A percentile compares a stretch with the other conserved stretches of the same genome.
phyloP scores from a whole-genome alignment of 257 asterid species.

The Nicotiana otophora region DNA sequence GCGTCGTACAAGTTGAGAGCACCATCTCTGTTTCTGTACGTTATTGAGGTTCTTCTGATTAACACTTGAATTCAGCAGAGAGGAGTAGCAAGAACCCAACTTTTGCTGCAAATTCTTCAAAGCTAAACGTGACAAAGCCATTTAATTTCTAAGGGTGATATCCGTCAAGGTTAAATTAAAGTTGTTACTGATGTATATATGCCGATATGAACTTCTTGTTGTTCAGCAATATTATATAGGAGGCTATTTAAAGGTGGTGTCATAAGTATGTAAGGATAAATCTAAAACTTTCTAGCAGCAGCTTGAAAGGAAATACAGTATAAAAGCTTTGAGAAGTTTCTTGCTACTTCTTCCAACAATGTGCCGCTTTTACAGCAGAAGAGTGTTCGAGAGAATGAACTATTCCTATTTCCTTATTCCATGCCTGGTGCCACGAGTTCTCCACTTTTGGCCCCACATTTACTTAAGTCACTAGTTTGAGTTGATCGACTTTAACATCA shows the following conservation, averaged over 20 bases:
- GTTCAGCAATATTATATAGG: not conserved
- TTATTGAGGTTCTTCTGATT: not conserved
- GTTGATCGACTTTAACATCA: too few species aligned
- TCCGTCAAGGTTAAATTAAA: too few species aligned
- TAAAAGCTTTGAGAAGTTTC: conserved; percentile 3
- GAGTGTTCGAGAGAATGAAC: not conserved
- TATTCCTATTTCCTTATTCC: too few species aligned
- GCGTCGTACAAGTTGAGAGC: conserved; percentile 12
- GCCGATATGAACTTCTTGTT: too few species aligned
- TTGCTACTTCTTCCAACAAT: not conserved
- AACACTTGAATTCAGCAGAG: not conserved
- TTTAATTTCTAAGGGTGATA: not conserved
- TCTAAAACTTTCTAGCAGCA: not conserved
- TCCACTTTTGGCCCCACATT: not conserved
- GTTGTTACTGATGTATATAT: not conserved
- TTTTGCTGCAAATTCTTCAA: conserved; percentile 21
- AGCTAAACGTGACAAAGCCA: conserved; percentile 30
- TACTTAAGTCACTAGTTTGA: too few species aligned
- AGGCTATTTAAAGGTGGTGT: not conserved
- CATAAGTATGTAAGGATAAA: not conserved
- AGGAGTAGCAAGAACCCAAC: conserved; percentile 6
- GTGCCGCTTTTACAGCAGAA: not conserved
- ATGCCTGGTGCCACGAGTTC: not conserved
- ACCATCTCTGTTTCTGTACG: conserved; percentile 19
- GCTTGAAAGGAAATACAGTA: not conserved